Evolutionary conservation across 257 asterid species (phyloP), one percentile per base, ranked within the genome.

Genomic region (Fraxinus anomala): DNA sequence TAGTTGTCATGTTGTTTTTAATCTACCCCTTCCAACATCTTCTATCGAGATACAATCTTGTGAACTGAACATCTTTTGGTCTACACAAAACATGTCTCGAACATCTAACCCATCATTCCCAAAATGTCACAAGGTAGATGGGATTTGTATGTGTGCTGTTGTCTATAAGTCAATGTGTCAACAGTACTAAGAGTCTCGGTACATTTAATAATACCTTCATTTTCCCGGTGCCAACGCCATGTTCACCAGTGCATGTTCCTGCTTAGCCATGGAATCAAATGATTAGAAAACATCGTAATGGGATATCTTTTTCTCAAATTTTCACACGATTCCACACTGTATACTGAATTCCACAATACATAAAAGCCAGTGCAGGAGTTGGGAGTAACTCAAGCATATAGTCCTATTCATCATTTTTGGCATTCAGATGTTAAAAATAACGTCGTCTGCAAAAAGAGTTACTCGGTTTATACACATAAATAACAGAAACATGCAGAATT

Each of bases 211-310:
- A 34, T 90, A 95, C 99, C 99, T 95, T 95, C 94, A 90, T 89
- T 85, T 95, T 95, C 73, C 99, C 99, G 0, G 99, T 95, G 85
- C 98, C 98, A 21, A 95, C 97, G 12, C 99, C 97, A 80, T 95
- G 99, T 86, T 95, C 99, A 83, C 99, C 99, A 0, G 99, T 93
- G 87, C 99, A 95, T 1, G 99, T 93, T 84, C 98, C 99, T 95
- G 88, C 71, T 75, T 69, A 56, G 44, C 70, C 75, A 79, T 51
- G 78, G 24, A 71, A 76, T 59, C 36, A 17, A 49, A 63, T 31
- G 49, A 59, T 49, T 56, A 76, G n/a, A 47, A 54, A 24, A 26
- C 69, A 23, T 24, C 34, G 34, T 9, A 63, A 61, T 8, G 33
- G 5, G 11, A 61, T 61, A 61, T 23, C 16, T 21, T 61, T 9